These are phyloP conservation scores for Sabuloglossum arenarium DNA, from an alignment of 495 filamentous ascomycete species.

Conservation along the genomic window DNA sequence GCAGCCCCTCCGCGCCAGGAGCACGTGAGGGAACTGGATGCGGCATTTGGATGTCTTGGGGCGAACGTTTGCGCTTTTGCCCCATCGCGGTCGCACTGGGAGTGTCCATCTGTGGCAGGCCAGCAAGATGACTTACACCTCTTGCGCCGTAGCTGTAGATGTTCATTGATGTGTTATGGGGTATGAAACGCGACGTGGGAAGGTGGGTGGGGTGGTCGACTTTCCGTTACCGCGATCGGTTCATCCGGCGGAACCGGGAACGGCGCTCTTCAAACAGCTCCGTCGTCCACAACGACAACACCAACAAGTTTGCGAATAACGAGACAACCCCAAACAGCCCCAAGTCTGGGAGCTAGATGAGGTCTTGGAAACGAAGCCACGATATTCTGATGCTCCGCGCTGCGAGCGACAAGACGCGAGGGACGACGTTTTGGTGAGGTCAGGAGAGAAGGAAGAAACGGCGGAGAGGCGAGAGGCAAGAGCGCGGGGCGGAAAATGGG, in stretches of 20 bases:
- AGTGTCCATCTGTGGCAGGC: neutral
- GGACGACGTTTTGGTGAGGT: neutral
- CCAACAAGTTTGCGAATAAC: too few species aligned
- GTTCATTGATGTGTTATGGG: neutral
- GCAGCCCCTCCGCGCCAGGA: constrained; percentile 10
- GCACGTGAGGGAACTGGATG: neutral
- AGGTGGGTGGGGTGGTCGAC: neutral
- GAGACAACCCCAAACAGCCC: too few species aligned
- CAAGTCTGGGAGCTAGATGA: neutral
- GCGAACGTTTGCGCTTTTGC: neutral
- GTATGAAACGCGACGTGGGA: neutral
- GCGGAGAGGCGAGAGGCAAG: too few species aligned
- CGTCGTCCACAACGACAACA: too few species aligned
- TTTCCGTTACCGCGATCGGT: neutral
- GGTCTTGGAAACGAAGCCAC: neutral
- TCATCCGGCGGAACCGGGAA: neutral
- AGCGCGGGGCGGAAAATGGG: neutral
- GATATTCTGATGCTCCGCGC: neutral
- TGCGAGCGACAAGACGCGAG: neutral
- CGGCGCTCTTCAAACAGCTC: neutral
- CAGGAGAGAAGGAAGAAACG: neutral
- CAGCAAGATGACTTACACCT: neutral
- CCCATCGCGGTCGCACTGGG: neutral
- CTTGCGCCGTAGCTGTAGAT: neutral
- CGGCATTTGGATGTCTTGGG: neutral